Conservation (phyloP, 192 early-diverging fungal species). For the Mortierella alpina region DNA sequence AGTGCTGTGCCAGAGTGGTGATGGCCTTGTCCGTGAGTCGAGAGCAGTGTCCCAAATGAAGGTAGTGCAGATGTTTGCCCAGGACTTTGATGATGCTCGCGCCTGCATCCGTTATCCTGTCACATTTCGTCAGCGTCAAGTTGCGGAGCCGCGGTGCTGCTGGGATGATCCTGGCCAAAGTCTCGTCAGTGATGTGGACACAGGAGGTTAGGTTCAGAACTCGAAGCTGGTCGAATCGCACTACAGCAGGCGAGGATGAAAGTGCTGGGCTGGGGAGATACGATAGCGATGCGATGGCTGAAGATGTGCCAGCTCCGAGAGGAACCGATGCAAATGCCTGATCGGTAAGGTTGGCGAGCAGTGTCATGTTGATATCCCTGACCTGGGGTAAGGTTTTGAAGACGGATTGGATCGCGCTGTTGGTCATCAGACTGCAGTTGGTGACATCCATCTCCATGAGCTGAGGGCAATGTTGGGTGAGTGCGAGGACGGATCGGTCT, state of each 20-base stretch:
- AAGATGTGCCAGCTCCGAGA: neutral
- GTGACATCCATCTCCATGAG: conserved; percentile 68
- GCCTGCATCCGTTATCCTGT: conserved; percentile 61
- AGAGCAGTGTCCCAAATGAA: conserved; percentile 69
- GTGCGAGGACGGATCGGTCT: conserved; percentile 56
- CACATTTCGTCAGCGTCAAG: conserved; percentile 66
- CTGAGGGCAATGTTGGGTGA: conserved; percentile 61
- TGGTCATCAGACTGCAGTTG: conserved; percentile 61
- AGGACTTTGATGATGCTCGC: conserved; percentile 59
- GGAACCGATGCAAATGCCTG: conserved; percentile 45
- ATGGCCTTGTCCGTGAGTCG: conserved; percentile 64
- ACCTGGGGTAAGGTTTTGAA: conserved; percentile 59
- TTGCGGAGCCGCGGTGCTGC: conserved; percentile 66
- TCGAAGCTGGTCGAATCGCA: conserved; percentile 62
- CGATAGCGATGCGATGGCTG: conserved; percentile 3
- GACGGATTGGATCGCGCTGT: conserved; percentile 55
- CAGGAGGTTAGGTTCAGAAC: conserved; percentile 65
- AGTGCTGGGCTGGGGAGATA: neutral
- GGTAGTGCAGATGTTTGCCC: conserved; percentile 66
- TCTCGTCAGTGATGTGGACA: conserved; percentile 58
- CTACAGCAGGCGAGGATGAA: neutral
- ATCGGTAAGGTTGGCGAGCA: conserved; percentile 50
- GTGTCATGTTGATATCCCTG: conserved; percentile 62
- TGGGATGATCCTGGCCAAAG: conserved; percentile 56
- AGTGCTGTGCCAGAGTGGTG: conserved; percentile 56